These are phyloP conservation scores for Cenchrus americanus DNA, from an alignment of 176 grass and related monocot genomes.

Conservation along the genomic window DNA sequence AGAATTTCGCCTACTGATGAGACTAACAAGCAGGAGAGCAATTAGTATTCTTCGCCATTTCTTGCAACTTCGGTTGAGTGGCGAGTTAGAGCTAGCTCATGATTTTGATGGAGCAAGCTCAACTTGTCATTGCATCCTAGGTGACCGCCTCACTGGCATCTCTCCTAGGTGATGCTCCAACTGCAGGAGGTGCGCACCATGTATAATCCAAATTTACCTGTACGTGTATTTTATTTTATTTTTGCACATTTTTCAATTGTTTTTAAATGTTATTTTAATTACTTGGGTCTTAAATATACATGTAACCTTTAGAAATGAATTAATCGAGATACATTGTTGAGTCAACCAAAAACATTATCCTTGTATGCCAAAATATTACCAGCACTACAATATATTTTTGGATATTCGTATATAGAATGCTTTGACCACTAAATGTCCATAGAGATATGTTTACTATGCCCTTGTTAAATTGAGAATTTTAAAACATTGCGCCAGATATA, in stretches of 20 bases:
- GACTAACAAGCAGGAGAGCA: neutral
- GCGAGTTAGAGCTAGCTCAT: slow-evolving; percentile 9
- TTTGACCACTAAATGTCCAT: neutral
- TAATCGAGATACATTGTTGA: neutral
- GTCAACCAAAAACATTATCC: neutral
- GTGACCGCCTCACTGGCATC: neutral
- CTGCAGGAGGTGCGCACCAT: slow-evolving; percentile 30
- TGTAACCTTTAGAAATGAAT: neutral
- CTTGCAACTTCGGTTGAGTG: neutral
- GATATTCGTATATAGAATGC: neutral
- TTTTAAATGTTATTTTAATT: too few species aligned
- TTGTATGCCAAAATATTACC: too few species aligned
- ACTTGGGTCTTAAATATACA: neutral
- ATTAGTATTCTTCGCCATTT: neutral
- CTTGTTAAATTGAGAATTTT: neutral
- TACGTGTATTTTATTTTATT: neutral
- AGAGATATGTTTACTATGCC: neutral
- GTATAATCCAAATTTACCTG: neutral
- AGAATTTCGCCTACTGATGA: slow-evolving; percentile 57
- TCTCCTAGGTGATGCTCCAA: slow-evolving; percentile 33
- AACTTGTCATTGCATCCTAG: slow-evolving; percentile 36
- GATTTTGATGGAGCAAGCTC: slow-evolving; percentile 44
- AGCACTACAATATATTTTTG: neutral
- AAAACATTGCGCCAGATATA: neutral
- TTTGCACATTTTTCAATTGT: neutral